Evolutionary conservation across 2,329 filamentous ascomycete species (phyloP).

Genomic region (Aspergillus hortae): DNA sequence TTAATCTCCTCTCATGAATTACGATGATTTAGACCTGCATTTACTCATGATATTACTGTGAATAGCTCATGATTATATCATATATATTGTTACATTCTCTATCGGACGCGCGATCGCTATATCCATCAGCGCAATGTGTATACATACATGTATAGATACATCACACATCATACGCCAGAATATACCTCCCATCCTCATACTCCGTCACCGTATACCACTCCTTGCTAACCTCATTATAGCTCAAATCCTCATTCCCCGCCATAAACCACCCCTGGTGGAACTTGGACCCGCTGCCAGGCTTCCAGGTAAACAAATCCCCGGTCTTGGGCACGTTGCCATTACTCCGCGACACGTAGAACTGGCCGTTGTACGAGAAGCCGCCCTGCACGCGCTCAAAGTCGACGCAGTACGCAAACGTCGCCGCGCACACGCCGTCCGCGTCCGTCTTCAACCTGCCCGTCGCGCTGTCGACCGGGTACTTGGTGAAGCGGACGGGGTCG

Average conservation of each 20-base stretch:
- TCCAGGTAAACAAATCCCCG: constrained; percentile 33
- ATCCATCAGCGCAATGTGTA: no score
- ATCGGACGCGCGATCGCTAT: no score
- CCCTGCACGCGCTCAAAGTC: constrained; percentile 33
- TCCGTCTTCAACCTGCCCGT: constrained; percentile 22
- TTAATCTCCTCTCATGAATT: neutral
- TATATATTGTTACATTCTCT: no score
- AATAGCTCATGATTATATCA: neutral
- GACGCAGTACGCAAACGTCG: constrained; percentile 31
- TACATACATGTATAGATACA: no score
- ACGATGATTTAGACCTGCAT: neutral
- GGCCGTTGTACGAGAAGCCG: constrained; percentile 27
- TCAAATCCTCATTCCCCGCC: constrained; percentile 32
- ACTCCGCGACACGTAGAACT: constrained; percentile 33
- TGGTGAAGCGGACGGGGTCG: constrained; percentile 26
- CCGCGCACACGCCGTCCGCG: constrained; percentile 14
- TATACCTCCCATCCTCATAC: constrained; percentile 1
- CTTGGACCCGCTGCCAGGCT: constrained; percentile 18
- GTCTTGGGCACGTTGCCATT: constrained; percentile 22
- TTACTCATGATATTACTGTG: neutral
- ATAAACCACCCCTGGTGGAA: constrained; percentile 14
- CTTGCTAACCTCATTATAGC: constrained; percentile 24
- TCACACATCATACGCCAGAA: neutral
- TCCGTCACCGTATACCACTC: constrained; percentile 24
- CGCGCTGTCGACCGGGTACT: constrained; percentile 28